A percentile compares a stretch with the other conserved stretches of the same genome.
These are phyloP conservation scores for Kalaharituber pfeilii DNA, from an alignment of 2,329 filamentous ascomycete species.

Conservation along the genomic window DNA sequence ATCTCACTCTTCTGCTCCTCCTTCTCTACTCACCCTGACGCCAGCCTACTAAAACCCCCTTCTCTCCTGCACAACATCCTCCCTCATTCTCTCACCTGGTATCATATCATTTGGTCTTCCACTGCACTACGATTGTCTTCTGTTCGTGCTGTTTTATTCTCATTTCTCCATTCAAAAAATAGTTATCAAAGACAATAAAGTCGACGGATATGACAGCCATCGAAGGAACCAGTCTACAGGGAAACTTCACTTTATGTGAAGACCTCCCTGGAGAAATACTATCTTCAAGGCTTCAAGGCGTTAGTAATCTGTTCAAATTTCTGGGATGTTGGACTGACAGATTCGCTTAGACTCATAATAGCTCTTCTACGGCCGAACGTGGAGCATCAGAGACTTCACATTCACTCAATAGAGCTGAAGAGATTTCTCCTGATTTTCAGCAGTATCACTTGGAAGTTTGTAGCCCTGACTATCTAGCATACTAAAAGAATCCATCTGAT, in stretches of 20 bases:
- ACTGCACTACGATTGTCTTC: neutral
- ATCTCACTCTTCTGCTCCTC: no score
- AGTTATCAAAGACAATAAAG: neutral
- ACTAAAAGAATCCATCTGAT: neutral
- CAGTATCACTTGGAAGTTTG: neutral
- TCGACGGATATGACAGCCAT: neutral
- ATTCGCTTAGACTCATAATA: neutral
- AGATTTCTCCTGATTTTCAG: neutral
- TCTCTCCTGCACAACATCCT: no score
- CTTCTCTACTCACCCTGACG: no score
- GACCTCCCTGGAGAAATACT: neutral
- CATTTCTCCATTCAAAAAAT: neutral
- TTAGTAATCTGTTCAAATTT: neutral
- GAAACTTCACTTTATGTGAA: slow-evolving; percentile 1
- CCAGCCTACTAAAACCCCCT: no score
- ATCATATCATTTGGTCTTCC: neutral
- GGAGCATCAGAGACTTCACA: neutral
- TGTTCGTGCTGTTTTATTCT: neutral
- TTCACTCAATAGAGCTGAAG: neutral
- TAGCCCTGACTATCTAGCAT: neutral
- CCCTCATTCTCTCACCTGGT: neutral
- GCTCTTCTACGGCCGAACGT: neutral
- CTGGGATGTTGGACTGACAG: neutral
- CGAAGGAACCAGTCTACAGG: neutral
- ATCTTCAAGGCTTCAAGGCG: neutral